Conservation (phyloP, 2,329 filamentous ascomycete genomes). For the Apiospora malaysiana region DNA sequence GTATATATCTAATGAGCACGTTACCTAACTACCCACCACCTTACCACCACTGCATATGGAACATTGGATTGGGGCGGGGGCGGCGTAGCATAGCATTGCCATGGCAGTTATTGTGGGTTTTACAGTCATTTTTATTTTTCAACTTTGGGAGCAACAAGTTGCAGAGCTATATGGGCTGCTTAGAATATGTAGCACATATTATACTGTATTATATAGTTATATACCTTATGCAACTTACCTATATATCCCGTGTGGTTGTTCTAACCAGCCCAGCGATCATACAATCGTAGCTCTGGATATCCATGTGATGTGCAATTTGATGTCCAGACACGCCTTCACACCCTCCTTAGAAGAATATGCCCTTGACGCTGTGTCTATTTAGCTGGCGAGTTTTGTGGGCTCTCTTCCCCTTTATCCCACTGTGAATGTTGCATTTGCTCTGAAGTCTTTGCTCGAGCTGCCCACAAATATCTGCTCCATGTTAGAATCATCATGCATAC, state of each 20-base stretch:
- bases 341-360: neutral
- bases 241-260: neutral
- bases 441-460: conserved; percentile 62
- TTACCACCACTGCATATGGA: conserved; percentile 6
- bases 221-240: neutral
- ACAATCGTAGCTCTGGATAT: neutral
- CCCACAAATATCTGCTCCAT: conserved; percentile 52
- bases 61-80: neutral
- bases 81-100: conserved; percentile 16
- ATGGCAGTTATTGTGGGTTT: conserved; percentile 11
- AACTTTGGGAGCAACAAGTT: conserved; percentile 4
- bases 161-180: neutral
- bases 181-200: neutral
- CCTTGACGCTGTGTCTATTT: too few species aligned
- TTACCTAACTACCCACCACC: conserved; percentile 4
- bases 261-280: neutral
- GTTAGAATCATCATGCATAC: neutral
- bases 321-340: neutral
- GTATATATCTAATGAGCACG: conserved; percentile 17
- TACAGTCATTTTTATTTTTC: conserved; percentile 4
- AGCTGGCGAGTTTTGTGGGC: too few species aligned
- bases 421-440: conserved; percentile 61
- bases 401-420: conserved; percentile 39
- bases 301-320: neutral
- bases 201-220: conserved; percentile 2